phyloP scores from a whole-genome alignment of 192 early-diverging fungal species.

The Coemansia sp. region DNA sequence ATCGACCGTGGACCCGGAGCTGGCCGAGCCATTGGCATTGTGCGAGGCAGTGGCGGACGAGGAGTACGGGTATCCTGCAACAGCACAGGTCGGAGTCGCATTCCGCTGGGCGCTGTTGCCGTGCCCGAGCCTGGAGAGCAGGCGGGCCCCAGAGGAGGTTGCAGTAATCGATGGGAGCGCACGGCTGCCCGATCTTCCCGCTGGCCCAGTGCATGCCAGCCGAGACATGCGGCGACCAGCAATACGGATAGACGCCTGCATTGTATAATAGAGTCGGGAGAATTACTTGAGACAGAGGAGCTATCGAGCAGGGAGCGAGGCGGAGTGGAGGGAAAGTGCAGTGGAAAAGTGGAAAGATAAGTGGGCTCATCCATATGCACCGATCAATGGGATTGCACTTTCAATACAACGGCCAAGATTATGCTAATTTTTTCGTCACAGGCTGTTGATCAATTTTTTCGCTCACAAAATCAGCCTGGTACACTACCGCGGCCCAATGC shows the following conservation, averaged over 20 bases:
- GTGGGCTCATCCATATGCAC: no score
- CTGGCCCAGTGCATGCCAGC: neutral
- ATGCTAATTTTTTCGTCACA: no score
- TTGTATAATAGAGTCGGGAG: neutral
- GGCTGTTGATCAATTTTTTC: no score
- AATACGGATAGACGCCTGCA: constrained; percentile 28
- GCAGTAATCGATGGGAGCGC: neutral
- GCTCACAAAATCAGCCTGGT: no score
- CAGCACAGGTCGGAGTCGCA: neutral
- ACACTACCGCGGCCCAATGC: no score
- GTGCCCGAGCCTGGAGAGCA: no score
- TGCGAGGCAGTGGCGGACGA: neutral
- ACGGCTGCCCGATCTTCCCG: neutral
- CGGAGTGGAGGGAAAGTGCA: no score
- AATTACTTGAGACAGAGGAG: no score
- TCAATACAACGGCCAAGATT: no score
- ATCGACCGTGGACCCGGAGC: constrained; percentile 5
- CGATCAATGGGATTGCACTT: no score
- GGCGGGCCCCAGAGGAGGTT: neutral
- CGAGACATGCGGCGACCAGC: constrained; percentile 16
- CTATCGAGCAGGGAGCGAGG: no score
- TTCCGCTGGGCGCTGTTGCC: neutral
- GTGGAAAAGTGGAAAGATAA: no score
- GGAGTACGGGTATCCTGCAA: neutral
- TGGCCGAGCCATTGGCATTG: neutral